Percentiles rank a stretch among this genome's conserved stretches.
These are phyloP conservation scores for Hygrophoropsis aurantiaca DNA, from an alignment of 768 basidiomycete genomes.

Conservation along the genomic window DNA sequence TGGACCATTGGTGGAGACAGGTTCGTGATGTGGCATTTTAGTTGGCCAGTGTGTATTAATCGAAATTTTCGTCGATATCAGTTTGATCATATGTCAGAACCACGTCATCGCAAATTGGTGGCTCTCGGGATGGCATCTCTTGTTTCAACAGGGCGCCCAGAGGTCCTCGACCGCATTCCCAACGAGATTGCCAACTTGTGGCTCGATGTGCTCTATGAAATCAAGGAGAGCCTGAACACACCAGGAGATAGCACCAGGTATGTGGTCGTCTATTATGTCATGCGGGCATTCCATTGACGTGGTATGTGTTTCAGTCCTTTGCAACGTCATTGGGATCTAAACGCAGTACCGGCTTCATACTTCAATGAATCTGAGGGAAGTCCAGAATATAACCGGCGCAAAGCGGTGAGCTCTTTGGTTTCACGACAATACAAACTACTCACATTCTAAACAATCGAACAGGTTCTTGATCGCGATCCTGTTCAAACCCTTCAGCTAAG, in stretches of 20 bases:
- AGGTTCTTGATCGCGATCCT: conserved; percentile 74
- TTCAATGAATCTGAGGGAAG: conserved; percentile 69
- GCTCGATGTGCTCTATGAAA: conserved; percentile 86
- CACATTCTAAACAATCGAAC: conserved; percentile 9
- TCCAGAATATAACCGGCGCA: conserved; percentile 73
- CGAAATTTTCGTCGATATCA: conserved; percentile 27
- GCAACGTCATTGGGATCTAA: conserved; percentile 68
- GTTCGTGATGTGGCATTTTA: conserved; percentile 39
- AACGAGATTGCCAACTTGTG: conserved; percentile 83
- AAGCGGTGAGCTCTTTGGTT: conserved; percentile 47
- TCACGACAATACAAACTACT: conserved; percentile 1
- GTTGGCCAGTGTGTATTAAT: background rate
- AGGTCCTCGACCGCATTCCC: conserved; percentile 70
- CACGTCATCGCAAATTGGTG: conserved; percentile 77
- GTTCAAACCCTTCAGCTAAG: conserved; percentile 69
- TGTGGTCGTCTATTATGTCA: conserved; percentile 4
- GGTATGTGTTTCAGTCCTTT: conserved; percentile 30
- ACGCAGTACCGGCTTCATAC: conserved; percentile 55
- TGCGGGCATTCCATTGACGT: background rate
- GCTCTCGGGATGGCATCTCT: conserved; percentile 82
- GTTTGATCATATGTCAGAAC: conserved; percentile 92
- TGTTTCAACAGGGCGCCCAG: conserved; percentile 69
- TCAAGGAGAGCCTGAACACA: conserved; percentile 64
- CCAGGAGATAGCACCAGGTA: conserved; percentile 37
- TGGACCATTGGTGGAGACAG: conserved; percentile 84